These are phyloP conservation scores for Myxozyma vanderwaltii DNA, from an alignment of 805 yeast species.

Conservation along the genomic window DNA sequence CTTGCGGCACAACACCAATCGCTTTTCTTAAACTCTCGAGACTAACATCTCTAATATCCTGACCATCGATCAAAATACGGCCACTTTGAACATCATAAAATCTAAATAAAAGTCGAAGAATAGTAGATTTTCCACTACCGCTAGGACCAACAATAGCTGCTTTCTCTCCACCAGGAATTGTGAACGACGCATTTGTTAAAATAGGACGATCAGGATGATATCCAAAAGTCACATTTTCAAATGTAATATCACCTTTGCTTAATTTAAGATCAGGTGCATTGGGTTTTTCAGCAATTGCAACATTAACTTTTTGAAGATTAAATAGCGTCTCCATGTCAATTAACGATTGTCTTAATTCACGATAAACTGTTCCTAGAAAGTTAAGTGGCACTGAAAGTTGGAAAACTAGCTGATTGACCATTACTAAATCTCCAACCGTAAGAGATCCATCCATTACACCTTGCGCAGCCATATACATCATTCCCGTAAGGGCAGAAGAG, in stretches of 20 bases:
- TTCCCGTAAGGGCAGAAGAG: constrained; percentile 86
- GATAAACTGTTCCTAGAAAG: constrained; percentile 90
- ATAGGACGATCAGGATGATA: constrained; percentile 89
- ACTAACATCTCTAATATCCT: constrained; percentile 74
- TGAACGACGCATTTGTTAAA: constrained; percentile 74
- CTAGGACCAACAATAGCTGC: constrained; percentile 97
- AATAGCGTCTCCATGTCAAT: constrained; percentile 95
- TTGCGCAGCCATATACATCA: constrained; percentile 93
- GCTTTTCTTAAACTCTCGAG: constrained; percentile 70
- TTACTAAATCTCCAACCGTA: constrained; percentile 91
- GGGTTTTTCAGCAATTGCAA: constrained; percentile 63
- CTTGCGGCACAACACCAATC: constrained; percentile 96
- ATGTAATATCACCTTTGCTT: constrained; percentile 73
- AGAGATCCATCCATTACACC: constrained; percentile 84
- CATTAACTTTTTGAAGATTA: constrained; percentile 73
- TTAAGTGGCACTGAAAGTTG: constrained; percentile 94
- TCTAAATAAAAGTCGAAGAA: constrained; percentile 78
- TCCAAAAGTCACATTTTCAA: constrained; percentile 91
- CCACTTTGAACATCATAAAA: constrained; percentile 85
- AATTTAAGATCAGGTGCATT: constrained; percentile 64
- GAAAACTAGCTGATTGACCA: constrained; percentile 93
- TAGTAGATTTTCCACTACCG: constrained; percentile 93
- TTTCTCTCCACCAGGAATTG: constrained; percentile 85
- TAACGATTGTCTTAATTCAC: constrained; percentile 90
- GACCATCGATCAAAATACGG: constrained; percentile 81